A percentile compares a stretch with the other conserved stretches of the same genome.
Evolutionary conservation across 441 rosid species (phyloP).

Genomic region (Cnidoscolus chayamansa): DNA sequence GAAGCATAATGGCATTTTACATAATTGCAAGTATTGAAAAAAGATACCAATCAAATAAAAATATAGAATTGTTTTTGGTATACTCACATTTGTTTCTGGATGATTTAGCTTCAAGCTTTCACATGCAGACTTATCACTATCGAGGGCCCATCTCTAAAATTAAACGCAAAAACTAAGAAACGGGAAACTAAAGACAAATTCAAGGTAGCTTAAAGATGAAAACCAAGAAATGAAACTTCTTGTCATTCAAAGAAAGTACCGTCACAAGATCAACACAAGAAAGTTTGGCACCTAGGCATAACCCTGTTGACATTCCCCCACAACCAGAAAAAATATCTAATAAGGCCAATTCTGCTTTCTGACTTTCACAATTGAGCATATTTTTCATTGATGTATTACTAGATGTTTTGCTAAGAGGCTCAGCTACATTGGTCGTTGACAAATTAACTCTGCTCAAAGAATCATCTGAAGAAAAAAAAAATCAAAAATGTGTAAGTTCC

Average conservation of each 20-base stretch:
- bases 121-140: slow-evolving; percentile 64
- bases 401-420: slow-evolving; percentile 27
- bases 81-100: slow-evolving; percentile 65
- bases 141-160: slow-evolving; percentile 84
- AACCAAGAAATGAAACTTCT: slow-evolving; percentile 18
- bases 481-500: slow-evolving; percentile 9
- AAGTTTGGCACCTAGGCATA: slow-evolving; percentile 81
- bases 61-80: slow-evolving; percentile 2
- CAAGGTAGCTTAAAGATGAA: slow-evolving; percentile 24
- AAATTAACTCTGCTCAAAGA: slow-evolving; percentile 31
- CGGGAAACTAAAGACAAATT: slow-evolving; percentile 17
- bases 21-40: neutral
- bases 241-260: slow-evolving; percentile 45
- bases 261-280: slow-evolving; percentile 60
- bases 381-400: slow-evolving; percentile 22
- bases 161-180: slow-evolving; percentile 27
- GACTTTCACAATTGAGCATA: slow-evolving; percentile 30
- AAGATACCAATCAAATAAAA: neutral
- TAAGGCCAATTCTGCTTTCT: slow-evolving; percentile 45
- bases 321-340: slow-evolving; percentile 91
- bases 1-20: slow-evolving; percentile 16
- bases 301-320: slow-evolving; percentile 97
- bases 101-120: slow-evolving; percentile 83
- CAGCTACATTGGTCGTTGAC: slow-evolving; percentile 23
- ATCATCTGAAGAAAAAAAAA: slow-evolving; percentile 38